These are phyloP conservation scores for Myxozyma vanderwaltii DNA, from an alignment of 805 yeast genomes.

Conservation along the genomic window DNA sequence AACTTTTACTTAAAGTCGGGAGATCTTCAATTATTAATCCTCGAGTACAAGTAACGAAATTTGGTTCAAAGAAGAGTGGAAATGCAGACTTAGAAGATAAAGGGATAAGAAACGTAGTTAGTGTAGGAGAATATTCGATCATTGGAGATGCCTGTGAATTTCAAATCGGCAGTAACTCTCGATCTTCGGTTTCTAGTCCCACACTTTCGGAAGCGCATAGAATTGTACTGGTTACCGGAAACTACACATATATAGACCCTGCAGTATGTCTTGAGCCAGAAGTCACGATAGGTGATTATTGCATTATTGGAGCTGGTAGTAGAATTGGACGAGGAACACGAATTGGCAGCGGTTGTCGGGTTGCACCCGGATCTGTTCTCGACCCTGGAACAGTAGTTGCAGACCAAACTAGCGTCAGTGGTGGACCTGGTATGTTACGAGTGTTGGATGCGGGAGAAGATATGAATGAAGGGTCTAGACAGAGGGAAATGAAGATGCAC, in stretches of 20 bases:
- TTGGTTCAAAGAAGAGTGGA: too few species aligned
- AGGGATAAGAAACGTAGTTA: background rate
- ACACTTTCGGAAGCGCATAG: background rate
- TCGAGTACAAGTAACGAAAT: conserved; percentile 9
- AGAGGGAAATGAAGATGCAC: conserved; percentile 23
- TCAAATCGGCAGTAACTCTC: background rate
- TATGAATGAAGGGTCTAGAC: conserved; percentile 1
- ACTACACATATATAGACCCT: conserved; percentile 17
- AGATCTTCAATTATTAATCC: conserved; percentile 17
- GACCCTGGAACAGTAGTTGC: conserved; percentile 1
- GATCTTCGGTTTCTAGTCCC: background rate
- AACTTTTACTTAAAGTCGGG: conserved; percentile 11
- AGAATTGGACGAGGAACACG: conserved; percentile 11
- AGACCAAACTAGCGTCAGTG: conserved; percentile 7
- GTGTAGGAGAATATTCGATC: conserved; percentile 20
- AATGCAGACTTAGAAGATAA: background rate
- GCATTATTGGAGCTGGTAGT: conserved; percentile 16
- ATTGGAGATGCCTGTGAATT: conserved; percentile 14
- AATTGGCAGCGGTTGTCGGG: conserved; percentile 13
- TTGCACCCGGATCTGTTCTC: conserved; percentile 19
- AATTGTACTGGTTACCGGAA: background rate
- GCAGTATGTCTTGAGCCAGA: conserved; percentile 12
- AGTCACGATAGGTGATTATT: conserved; percentile 12
- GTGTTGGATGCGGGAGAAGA: conserved; percentile 3
- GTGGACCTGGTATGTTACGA: background rate